Conservation (phyloP, 106 monocot species). For the Ottelia alismoides region DNA sequence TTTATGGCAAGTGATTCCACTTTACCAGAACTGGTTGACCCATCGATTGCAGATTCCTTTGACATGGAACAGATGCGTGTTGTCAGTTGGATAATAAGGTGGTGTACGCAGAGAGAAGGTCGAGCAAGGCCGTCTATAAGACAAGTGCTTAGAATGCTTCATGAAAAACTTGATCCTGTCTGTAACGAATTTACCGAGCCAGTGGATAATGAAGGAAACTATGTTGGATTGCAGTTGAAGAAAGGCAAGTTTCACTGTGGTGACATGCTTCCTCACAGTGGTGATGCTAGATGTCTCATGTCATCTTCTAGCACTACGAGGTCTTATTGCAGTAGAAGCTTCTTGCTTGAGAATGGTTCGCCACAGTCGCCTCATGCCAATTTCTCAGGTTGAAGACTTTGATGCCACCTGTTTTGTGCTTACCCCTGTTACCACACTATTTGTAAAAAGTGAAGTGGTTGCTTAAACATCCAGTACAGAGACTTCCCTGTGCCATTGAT, state of each 20-base stretch:
- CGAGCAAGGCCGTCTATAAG: conserved; percentile 73
- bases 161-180: conserved; percentile 50
- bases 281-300: conserved; percentile 51
- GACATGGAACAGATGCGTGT: conserved; percentile 64
- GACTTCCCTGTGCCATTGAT: too few species aligned
- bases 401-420: too few species aligned
- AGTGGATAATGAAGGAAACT: conserved; percentile 20
- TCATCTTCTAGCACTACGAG: conserved; percentile 91
- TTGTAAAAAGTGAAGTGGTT: too few species aligned
- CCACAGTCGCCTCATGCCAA: conserved; percentile 51
- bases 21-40: conserved; percentile 54
- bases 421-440: too few species aligned
- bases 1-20: conserved; percentile 26
- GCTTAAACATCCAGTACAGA: too few species aligned
- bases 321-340: conserved; percentile 85
- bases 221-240: conserved; percentile 12
- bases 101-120: conserved; percentile 88
- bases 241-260: conserved; percentile 11
- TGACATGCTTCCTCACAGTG: conserved; percentile 33
- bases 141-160: conserved; percentile 59
- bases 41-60: conserved; percentile 23
- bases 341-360: conserved; percentile 70
- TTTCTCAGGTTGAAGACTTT: conserved; percentile 23
- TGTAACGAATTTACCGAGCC: conserved; percentile 15
- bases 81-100: conserved; percentile 41